Evolutionary conservation across 768 basidiomycete genomes (phyloP).

Genomic region (Leccinum pellstonianum): DNA sequence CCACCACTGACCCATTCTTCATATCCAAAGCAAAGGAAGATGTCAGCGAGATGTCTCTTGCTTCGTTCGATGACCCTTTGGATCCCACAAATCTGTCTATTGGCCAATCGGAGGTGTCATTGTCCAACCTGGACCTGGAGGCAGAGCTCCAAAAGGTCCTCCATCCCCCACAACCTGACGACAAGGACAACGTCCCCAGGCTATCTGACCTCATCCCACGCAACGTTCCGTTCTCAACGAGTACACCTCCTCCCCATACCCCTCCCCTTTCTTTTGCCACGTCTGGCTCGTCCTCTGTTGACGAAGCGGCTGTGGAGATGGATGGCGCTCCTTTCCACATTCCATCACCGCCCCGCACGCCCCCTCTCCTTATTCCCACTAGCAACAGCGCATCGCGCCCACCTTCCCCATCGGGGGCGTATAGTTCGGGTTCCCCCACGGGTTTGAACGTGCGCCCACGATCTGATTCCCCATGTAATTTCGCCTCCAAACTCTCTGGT

Average conservation of each 20-base stretch:
- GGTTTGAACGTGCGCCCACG: conserved; percentile 16
- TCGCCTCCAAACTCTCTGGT: conserved; percentile 14
- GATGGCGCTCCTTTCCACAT: conserved; percentile 4
- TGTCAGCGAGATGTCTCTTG: conserved; percentile 24
- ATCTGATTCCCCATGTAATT: conserved; percentile 26
- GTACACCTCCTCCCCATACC: conserved; percentile 26
- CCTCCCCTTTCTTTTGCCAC: conserved; percentile 21
- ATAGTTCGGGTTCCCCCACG: conserved; percentile 21
- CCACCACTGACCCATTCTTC: conserved; percentile 24
- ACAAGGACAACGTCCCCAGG: conserved; percentile 16
- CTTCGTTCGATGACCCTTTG: conserved; percentile 30
- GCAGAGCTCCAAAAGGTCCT: conserved; percentile 29
- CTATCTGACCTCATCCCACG: conserved; percentile 28
- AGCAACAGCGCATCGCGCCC: conserved; percentile 2
- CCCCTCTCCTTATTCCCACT: neutral
- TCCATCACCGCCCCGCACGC: conserved; percentile 4
- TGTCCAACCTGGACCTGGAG: conserved; percentile 34
- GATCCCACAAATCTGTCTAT: conserved; percentile 35
- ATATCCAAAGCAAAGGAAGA: conserved; percentile 27
- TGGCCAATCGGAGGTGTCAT: conserved; percentile 38
- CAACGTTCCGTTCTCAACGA: conserved; percentile 25
- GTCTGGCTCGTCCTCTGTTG: conserved; percentile 19
- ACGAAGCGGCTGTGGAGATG: conserved; percentile 7
- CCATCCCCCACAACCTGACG: conserved; percentile 11
- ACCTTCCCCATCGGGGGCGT: conserved; percentile 10